Conservation (phyloP, 148 eudicot genomes). For the Diospyros lotus region DNA sequence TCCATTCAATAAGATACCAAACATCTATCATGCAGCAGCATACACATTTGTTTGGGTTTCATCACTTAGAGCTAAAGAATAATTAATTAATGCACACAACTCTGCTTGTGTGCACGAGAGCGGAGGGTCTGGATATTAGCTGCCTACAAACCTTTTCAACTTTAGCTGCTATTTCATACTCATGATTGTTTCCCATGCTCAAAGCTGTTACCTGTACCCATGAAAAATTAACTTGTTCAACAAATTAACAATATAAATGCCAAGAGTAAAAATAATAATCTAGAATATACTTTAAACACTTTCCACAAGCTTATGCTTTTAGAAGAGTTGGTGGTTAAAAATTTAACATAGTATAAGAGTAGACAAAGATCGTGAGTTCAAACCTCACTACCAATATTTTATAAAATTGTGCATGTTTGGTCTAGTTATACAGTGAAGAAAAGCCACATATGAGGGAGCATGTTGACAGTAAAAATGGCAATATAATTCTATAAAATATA, state of each 20-base stretch:
- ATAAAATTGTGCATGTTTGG: too few species aligned
- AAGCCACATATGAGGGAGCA: too few species aligned
- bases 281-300: too few species aligned
- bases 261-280: too few species aligned
- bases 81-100: background rate
- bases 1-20: background rate
- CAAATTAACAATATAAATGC: background rate
- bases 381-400: too few species aligned
- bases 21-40: background rate
- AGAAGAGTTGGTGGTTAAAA: too few species aligned
- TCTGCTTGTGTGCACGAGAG: background rate
- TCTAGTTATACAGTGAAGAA: too few species aligned
- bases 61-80: background rate
- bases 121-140: background rate
- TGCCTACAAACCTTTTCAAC: conserved; percentile 58
- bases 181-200: conserved; percentile 80
- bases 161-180: conserved; percentile 78
- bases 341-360: too few species aligned
- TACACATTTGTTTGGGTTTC: background rate
- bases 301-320: too few species aligned
- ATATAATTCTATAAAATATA: too few species aligned
- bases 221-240: conserved; percentile 9
- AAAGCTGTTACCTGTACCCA: conserved; percentile 51
- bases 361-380: too few species aligned
- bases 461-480: too few species aligned